Evolutionary conservation across 768 basidiomycete genomes (phyloP), one percentile per base, ranked within the genome.

Genomic region (Agaricus subrufescens): DNA sequence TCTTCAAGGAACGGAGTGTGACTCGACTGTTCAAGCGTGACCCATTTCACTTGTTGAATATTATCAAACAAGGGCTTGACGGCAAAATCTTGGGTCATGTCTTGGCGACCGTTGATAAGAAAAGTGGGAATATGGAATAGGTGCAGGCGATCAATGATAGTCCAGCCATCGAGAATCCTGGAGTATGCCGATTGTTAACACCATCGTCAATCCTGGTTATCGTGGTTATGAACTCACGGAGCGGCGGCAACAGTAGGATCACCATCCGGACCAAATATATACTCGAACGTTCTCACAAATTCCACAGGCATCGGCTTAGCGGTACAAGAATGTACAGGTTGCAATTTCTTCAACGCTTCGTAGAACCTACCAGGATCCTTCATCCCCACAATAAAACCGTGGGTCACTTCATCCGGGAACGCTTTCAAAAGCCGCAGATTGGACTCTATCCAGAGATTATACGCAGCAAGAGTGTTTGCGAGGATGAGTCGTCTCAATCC

Each of bases 1-100:
- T 79, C 77, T 64, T 80, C 80, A 50, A 66, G 69, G 27, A 71
- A 69, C 12, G 78, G 71, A n/a, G 67, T 66, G 60, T 81, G 80
- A 48, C 75, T 75, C 3, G 75, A 75, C 3, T 76, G 65, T 38
- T 71, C 66, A 45, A 80, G 74, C 4, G 69, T 74, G 34, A 74
- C 65, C 79, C 78, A 80, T 58, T 73, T 74, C 14, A 74, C 75
- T 31, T 69, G 67, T 31, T 62, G 60, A 19, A 81, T 75, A 5
- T 59, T 48, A 9, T 72, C 62, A 57, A 76, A 75, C 57, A 75
- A 71, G 23, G 76, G 74, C 25, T 60, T 46, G 23, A 73, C 65
- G 3, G 69, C 69, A 26, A 63, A 68, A 62, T 80, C 77, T 50
- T 73, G 69, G 12, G 71, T 67, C 15, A 72, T 68, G 60, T 81